Evolutionary conservation across 495 filamentous ascomycete species (phyloP).

Genomic region (Rhypophila decipiens): DNA sequence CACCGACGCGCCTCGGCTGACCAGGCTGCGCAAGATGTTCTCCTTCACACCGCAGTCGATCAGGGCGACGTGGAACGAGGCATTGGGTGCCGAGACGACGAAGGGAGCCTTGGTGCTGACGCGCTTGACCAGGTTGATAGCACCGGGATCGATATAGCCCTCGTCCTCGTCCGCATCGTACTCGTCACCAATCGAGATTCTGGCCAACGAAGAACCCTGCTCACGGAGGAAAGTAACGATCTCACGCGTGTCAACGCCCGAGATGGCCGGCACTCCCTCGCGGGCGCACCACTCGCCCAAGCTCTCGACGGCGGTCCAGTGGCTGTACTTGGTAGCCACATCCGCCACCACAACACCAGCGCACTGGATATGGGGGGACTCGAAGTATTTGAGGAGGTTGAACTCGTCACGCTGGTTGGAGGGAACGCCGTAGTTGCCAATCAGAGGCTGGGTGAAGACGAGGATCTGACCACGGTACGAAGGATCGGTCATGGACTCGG

Average conservation of each 20-base stretch:
- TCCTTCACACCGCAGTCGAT: constrained; percentile 99
- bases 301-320: constrained; percentile 97
- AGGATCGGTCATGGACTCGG: constrained; percentile 96
- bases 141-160: constrained; percentile 87
- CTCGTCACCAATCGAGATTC: constrained; percentile 93
- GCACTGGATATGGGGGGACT: constrained; percentile 94
- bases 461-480: constrained; percentile 98
- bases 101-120: constrained; percentile 98
- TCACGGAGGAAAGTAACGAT: constrained; percentile 95
- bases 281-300: constrained; percentile 90
- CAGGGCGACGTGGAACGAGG: constrained; percentile 84
- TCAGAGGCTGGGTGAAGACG: constrained; percentile 97
- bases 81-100: constrained; percentile 73
- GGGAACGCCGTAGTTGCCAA: constrained; percentile 97
- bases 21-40: constrained; percentile 93
- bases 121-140: constrained; percentile 90
- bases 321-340: constrained; percentile 85
- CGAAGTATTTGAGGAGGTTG: constrained; percentile 85
- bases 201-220: constrained; percentile 89
- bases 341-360: constrained; percentile 93
- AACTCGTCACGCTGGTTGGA: constrained; percentile 67
- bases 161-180: constrained; percentile 99
- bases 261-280: constrained; percentile 93
- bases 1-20: constrained; percentile 77
- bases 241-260: constrained; percentile 91